phyloP scores from a whole-genome alignment of 2,329 filamentous ascomycete species.

The Microdochium paspali region DNA sequence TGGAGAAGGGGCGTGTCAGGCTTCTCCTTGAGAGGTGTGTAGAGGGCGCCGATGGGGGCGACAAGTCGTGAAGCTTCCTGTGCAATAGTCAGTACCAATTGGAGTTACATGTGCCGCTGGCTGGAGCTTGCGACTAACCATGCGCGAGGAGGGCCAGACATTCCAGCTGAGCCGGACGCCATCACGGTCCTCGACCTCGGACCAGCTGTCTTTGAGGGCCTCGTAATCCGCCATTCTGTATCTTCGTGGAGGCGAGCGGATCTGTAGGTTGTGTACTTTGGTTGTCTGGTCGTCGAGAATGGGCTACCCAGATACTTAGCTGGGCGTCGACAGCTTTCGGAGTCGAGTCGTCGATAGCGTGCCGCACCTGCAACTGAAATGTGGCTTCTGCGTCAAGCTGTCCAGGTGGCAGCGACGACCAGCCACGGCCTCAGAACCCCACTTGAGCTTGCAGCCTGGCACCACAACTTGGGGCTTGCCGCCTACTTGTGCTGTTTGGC shows the following conservation, averaged over 20 bases:
- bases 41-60: conserved; percentile 90
- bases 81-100: conserved; percentile 4
- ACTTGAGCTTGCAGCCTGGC: neutral
- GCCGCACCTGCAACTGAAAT: neutral
- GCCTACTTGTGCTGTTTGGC: no score
- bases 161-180: conserved; percentile 97
- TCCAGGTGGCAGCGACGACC: neutral
- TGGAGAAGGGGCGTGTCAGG: conserved; percentile 79
- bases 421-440: neutral
- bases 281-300: neutral
- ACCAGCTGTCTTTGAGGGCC: conserved; percentile 89
- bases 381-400: neutral
- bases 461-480: neutral
- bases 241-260: neutral
- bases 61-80: conserved; percentile 91
- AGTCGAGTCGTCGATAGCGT: neutral
- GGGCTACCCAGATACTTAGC: neutral
- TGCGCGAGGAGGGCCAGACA: conserved; percentile 93
- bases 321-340: neutral
- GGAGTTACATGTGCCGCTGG: neutral
- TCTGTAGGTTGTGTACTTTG: neutral
- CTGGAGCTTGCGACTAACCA: conserved; percentile 48
- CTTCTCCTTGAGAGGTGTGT: conserved; percentile 94
- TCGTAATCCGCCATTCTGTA: conserved; percentile 61
- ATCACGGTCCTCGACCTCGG: conserved; percentile 92